phyloP scores from a whole-genome alignment of 169 alveolate genomes.

The Babesia bigemina region DNA sequence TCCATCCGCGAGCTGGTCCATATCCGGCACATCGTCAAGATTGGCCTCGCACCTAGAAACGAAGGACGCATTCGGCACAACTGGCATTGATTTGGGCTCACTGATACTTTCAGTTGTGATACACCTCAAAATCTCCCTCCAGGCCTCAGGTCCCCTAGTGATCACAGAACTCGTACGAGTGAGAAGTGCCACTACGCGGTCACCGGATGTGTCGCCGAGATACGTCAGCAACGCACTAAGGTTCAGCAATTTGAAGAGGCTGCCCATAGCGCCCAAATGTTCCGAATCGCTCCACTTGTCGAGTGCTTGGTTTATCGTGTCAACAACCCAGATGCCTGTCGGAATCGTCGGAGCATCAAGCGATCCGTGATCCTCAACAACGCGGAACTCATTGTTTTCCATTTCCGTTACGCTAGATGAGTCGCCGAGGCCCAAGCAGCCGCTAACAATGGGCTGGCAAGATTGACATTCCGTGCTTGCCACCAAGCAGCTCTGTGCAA shows the following conservation, averaged over 20 bases:
- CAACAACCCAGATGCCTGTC: slow-evolving; percentile 68
- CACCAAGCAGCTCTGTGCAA: slow-evolving; percentile 29
- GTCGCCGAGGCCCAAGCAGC: slow-evolving; percentile 25
- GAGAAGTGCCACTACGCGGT: slow-evolving; percentile 27
- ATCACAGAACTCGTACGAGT: slow-evolving; percentile 37
- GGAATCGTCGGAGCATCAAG: slow-evolving; percentile 61
- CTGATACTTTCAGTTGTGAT: slow-evolving; percentile 1
- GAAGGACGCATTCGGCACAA: slow-evolving; percentile 40
- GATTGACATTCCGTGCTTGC: slow-evolving; percentile 15
- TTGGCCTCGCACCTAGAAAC: slow-evolving; percentile 48
- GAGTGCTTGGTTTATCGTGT: slow-evolving; percentile 54
- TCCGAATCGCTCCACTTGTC: slow-evolving; percentile 57
- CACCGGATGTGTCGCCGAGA: slow-evolving; percentile 64
- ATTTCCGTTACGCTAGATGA: background rate
- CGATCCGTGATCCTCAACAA: slow-evolving; percentile 21
- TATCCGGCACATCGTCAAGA: slow-evolving; percentile 53
- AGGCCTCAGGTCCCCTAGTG: slow-evolving; percentile 45
- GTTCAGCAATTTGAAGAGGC: slow-evolving; percentile 60
- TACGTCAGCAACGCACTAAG: slow-evolving; percentile 60
- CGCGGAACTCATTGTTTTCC: slow-evolving; percentile 52
- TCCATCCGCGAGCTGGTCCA: slow-evolving; percentile 47
- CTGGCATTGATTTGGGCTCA: slow-evolving; percentile 41
- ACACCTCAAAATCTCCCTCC: slow-evolving; percentile 44
- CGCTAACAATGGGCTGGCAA: slow-evolving; percentile 29
- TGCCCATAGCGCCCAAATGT: slow-evolving; percentile 1